Percentiles rank a stretch among this genome's conserved stretches.
Conservation (phyloP, 2,329 filamentous ascomycete genomes). For the Fusarium coffeatum region DNA sequence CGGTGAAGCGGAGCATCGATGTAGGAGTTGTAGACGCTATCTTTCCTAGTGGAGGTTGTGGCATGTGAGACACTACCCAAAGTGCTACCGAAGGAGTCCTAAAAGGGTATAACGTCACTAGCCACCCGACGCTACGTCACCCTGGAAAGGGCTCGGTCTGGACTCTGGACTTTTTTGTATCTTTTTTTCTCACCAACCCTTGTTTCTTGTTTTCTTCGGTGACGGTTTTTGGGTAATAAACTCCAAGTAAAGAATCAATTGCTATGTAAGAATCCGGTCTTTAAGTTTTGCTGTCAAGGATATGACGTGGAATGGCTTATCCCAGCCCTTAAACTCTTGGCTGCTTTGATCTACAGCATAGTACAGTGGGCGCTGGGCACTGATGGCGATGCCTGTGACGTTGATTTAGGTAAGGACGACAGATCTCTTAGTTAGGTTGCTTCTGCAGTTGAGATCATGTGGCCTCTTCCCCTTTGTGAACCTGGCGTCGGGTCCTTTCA, state of each 20-base stretch:
- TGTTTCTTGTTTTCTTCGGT: constrained; percentile 31
- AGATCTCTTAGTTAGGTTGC: neutral
- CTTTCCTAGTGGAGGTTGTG: neutral
- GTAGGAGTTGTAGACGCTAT: neutral
- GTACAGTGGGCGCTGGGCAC: constrained; percentile 5
- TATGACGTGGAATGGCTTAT: constrained; percentile 12
- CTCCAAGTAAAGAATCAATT: constrained; percentile 5
- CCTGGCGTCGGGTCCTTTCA: constrained; percentile 7
- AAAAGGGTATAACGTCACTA: constrained; percentile 31
- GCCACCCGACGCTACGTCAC: constrained; percentile 43
- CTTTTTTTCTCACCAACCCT: neutral
- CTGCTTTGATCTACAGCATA: neutral
- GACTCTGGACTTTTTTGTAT: constrained; percentile 12
- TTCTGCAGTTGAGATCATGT: constrained; percentile 31
- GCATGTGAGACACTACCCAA: constrained; percentile 45
- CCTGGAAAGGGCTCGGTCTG: constrained; percentile 24
- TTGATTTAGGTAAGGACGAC: constrained; percentile 10
- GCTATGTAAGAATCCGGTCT: neutral
- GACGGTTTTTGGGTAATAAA: constrained; percentile 16
- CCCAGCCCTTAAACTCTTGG: neutral
- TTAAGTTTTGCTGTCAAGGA: neutral
- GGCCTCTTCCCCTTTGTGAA: constrained; percentile 19
- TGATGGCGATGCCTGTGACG: constrained; percentile 27
- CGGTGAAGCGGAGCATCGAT: constrained; percentile 27
- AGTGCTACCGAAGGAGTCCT: constrained; percentile 37